Percentiles rank a stretch among this genome's conserved stretches.
Conservation (phyloP, 1,284 basidiomycete species). For the Trichosporon faecale region DNA sequence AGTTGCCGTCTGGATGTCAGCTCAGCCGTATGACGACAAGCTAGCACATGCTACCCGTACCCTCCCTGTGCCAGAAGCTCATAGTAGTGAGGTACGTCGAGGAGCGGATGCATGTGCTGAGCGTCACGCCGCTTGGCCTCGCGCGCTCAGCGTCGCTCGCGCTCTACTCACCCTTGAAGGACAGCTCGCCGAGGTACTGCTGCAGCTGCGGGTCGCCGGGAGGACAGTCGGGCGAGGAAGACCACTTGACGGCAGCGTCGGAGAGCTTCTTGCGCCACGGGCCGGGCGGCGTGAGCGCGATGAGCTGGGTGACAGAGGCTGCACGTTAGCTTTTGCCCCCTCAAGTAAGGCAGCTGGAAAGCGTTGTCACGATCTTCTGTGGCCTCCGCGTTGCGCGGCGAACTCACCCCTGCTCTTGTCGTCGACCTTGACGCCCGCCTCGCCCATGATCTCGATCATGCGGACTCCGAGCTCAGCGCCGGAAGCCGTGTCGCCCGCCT, state of each 20-base stretch:
- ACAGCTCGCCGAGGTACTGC: constrained; percentile 79
- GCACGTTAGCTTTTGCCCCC: too few species aligned
- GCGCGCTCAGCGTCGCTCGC: background rate
- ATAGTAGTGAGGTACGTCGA: too few species aligned
- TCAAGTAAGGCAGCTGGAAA: too few species aligned
- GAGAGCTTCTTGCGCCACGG: constrained; percentile 56
- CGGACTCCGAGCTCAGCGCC: constrained; percentile 77
- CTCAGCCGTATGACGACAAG: background rate
- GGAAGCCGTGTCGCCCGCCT: constrained; percentile 78
- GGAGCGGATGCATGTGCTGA: too few species aligned
- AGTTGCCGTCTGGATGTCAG: constrained; percentile 62
- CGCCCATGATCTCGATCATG: constrained; percentile 75
- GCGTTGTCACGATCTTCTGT: too few species aligned
- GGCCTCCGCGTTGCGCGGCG: too few species aligned
- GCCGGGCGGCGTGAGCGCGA: constrained; percentile 53
- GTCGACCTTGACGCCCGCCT: constrained; percentile 65
- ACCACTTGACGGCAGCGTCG: constrained; percentile 61
- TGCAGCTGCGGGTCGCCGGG: constrained; percentile 80
- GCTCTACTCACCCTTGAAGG: constrained; percentile 69
- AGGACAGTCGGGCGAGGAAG: constrained; percentile 69
- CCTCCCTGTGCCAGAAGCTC: too few species aligned
- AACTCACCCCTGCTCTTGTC: constrained; percentile 64
- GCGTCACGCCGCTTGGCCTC: too few species aligned
- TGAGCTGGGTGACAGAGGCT: constrained; percentile 53
- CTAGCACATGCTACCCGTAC: too few species aligned